These are phyloP conservation scores for Taxillus chinensis DNA, from an alignment of 164 flowering plant species.

Conservation along the genomic window DNA sequence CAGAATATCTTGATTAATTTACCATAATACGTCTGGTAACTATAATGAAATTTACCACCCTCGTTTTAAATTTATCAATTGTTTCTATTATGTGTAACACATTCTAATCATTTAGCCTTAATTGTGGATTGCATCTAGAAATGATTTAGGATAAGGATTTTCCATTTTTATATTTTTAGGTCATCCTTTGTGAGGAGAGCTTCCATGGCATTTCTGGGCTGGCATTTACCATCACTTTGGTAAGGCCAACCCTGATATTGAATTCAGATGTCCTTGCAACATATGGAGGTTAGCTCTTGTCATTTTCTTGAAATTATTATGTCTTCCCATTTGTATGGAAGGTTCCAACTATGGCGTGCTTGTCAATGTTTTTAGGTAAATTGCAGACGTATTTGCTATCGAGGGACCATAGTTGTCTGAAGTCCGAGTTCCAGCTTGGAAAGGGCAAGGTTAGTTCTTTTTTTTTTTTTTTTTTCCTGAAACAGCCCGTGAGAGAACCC, in stretches of 20 bases:
- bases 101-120: too few relatives aligned
- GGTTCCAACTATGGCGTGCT: background rate
- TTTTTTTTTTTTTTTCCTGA: background rate
- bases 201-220: constrained; percentile 45
- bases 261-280: constrained; percentile 32
- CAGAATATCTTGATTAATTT: too few relatives aligned
- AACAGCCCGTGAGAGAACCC: background rate
- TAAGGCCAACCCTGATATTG: constrained; percentile 50
- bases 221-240: constrained; percentile 47
- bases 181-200: constrained; percentile 54
- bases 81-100: too few relatives aligned
- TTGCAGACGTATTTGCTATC: constrained; percentile 48
- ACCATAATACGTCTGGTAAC: too few relatives aligned
- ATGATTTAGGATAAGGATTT: too few relatives aligned
- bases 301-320: background rate
- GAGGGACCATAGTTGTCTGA: constrained; percentile 56
- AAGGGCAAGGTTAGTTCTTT: constrained; percentile 47
- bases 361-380: constrained; percentile 23
- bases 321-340: too few relatives aligned
- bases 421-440: constrained; percentile 54
- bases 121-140: too few relatives aligned
- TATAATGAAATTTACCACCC: too few relatives aligned
- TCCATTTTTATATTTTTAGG: constrained; percentile 27
- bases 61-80: too few relatives aligned
- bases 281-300: constrained; percentile 38